Conservation (phyloP, 2,329 filamentous ascomycete genomes). For the Aspergillus persii region DNA sequence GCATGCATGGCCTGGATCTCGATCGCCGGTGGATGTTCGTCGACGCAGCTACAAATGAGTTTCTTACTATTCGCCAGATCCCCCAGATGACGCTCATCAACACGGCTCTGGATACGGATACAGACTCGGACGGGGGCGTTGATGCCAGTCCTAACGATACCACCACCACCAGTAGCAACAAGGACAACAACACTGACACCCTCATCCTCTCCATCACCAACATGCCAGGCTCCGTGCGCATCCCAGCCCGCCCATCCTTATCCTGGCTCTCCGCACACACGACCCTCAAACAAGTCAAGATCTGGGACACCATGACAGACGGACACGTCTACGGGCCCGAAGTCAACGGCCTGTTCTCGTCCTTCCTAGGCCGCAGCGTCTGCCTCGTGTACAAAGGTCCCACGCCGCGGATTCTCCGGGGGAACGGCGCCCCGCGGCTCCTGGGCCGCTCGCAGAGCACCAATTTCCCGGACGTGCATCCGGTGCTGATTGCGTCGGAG, state of each 20-base stretch:
- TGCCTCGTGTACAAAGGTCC: constrained; percentile 63
- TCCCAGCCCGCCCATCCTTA: constrained; percentile 55
- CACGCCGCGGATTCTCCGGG: constrained; percentile 52
- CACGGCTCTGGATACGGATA: constrained; percentile 45
- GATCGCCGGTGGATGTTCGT: constrained; percentile 68
- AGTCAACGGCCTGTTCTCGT: constrained; percentile 54
- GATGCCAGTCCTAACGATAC: too few species aligned
- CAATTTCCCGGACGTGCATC: constrained; percentile 61
- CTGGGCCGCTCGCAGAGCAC: constrained; percentile 55
- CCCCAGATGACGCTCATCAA: constrained; percentile 63
- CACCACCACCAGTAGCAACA: too few species aligned
- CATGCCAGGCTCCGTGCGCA: constrained; percentile 43
- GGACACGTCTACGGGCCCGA: constrained; percentile 53
- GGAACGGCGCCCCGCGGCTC: constrained; percentile 54
- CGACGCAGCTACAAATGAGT: constrained; percentile 51
- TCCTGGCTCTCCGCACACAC: constrained; percentile 57
- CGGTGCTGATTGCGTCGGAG: constrained; percentile 56
- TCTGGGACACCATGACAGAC: constrained; percentile 61
- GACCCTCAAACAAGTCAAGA: constrained; percentile 48
- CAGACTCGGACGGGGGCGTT: too few species aligned
- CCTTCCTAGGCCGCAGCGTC: constrained; percentile 56
- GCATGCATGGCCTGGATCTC: constrained; percentile 58
- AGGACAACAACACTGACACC: constrained; percentile 35
- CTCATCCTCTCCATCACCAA: constrained; percentile 50
- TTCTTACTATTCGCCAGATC: constrained; percentile 62